These are phyloP conservation scores for Alloascoidea hylecoeti DNA, from an alignment of 805 yeast species.

Conservation along the genomic window DNA sequence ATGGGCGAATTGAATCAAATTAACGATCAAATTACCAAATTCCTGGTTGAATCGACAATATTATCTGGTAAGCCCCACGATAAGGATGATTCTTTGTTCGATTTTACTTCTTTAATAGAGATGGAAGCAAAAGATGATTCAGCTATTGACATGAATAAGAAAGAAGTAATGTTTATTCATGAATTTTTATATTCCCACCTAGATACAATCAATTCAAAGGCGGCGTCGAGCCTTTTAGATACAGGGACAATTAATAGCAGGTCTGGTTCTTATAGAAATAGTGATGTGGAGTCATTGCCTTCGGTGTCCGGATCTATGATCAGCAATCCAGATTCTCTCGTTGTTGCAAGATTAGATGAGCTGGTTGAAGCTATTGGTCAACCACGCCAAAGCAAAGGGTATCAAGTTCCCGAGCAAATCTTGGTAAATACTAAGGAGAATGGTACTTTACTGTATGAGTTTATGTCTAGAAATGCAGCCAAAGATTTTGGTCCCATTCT, in stretches of 20 bases:
- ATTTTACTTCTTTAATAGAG: constrained; percentile 10
- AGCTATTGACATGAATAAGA: constrained; percentile 30
- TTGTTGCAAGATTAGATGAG: neutral
- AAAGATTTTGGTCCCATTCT: constrained; percentile 30
- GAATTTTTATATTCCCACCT: constrained; percentile 34
- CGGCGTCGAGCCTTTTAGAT: too few species aligned
- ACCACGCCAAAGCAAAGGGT: neutral
- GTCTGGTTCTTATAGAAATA: too few species aligned
- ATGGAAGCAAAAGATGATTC: constrained; percentile 29
- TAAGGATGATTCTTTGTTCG: neutral
- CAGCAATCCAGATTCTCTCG: neutral
- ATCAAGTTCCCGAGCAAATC: neutral
- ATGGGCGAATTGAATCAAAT: neutral
- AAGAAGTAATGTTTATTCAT: constrained; percentile 25
- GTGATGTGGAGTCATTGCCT: too few species aligned
- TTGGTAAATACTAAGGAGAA: neutral
- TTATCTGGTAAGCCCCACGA: neutral
- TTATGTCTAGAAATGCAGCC: constrained; percentile 53
- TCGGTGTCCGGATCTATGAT: too few species aligned
- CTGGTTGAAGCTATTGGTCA: neutral
- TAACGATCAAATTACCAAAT: neutral
- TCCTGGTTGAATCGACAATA: neutral
- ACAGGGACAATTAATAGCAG: too few species aligned
- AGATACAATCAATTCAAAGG: constrained; percentile 16
- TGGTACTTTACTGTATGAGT: constrained; percentile 38